Evolutionary conservation across 805 yeast genomes (phyloP), one percentile per base, ranked within the genome.

Genomic region (Wickerhamiella parazyma): DNA sequence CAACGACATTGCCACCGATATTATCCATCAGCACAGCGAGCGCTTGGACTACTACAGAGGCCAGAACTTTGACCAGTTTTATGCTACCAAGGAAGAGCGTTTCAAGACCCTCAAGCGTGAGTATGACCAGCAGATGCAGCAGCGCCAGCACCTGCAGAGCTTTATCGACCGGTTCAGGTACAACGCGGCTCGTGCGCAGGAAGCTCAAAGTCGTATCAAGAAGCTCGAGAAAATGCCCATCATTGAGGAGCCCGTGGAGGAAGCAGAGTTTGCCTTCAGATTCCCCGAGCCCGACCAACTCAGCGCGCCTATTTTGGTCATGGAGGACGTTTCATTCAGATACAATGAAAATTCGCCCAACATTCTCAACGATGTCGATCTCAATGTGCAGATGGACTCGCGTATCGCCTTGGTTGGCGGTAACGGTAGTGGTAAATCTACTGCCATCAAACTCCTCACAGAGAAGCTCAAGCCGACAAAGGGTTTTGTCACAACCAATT

Each of bases 351-450:
- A 68, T 2, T 42, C 42, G 12, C 38, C 31, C 11, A 76, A 76
- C 45, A 65, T 84, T 24, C 63, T 87, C 46, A 70, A 71, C 24
- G 68, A 84, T 53, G 96, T 87, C 34, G 94, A 87, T 52, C 62
- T 91, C 48, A 94, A 85, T 52, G 84, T 91, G 44, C 94, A 84
- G 62, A 70, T 89, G 83, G 83, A 87, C 55, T 86, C 96, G 1
- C 74, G 99, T 62, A 82, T 91, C 55, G 98, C 97, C 0, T 70
- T 91, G 48, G 95, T 91, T 47, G 99, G 99, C 72, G 97, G 96
- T 48, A 91, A 91, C 61, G 99, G 99, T 68, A 84, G 95, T 59
- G 99, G 99, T 81, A 91, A 91, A 63, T 87, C 98, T 9, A 91
- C 99, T 2, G 68, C 91, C 49, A 71, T 91, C 58, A 89, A 89